A percentile compares a stretch with the other conserved stretches of the same genome.
These are phyloP conservation scores for Macadamia integrifolia DNA, from an alignment of 164 flowering plant species.

Conservation along the genomic window DNA sequence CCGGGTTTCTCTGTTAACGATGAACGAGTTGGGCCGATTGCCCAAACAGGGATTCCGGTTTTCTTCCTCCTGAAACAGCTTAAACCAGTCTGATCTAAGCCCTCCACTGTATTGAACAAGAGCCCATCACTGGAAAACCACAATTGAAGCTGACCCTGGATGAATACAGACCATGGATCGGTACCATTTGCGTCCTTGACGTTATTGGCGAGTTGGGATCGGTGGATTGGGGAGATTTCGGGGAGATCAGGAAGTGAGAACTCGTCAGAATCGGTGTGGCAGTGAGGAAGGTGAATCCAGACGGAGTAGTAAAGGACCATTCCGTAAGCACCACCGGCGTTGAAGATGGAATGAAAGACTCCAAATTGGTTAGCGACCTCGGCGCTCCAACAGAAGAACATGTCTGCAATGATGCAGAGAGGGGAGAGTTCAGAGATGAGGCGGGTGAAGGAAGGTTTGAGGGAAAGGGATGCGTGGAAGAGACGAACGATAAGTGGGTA, in stretches of 20 bases:
- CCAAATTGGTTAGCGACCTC: neutral
- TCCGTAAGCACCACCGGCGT: neutral
- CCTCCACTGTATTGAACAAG: slow-evolving; percentile 46
- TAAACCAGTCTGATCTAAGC: slow-evolving; percentile 38
- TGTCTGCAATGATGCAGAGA: slow-evolving; percentile 6
- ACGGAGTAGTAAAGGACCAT: neutral
- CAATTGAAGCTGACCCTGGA: neutral
- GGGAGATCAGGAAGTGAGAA: neutral
- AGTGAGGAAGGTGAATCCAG: neutral
- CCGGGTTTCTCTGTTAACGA: slow-evolving; percentile 7
- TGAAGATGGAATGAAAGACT: neutral
- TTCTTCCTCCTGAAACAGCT: slow-evolving; percentile 25
- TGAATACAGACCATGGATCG: neutral
- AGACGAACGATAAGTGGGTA: neutral
- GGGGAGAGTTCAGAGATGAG: slow-evolving; percentile 3
- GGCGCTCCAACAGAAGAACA: neutral
- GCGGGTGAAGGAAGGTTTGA: slow-evolving; percentile 6
- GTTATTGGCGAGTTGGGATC: neutral
- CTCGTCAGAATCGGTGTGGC: neutral
- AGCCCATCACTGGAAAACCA: slow-evolving; percentile 23
- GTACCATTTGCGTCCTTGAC: neutral
- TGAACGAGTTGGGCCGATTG: slow-evolving; percentile 34
- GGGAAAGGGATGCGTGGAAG: neutral
- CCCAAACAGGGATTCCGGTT: slow-evolving; percentile 26
- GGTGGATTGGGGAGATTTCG: neutral